Base-by-base conservation (phyloP, 2,329 filamentous ascomycete species). In the Aspergillus phoenicis region DNA sequence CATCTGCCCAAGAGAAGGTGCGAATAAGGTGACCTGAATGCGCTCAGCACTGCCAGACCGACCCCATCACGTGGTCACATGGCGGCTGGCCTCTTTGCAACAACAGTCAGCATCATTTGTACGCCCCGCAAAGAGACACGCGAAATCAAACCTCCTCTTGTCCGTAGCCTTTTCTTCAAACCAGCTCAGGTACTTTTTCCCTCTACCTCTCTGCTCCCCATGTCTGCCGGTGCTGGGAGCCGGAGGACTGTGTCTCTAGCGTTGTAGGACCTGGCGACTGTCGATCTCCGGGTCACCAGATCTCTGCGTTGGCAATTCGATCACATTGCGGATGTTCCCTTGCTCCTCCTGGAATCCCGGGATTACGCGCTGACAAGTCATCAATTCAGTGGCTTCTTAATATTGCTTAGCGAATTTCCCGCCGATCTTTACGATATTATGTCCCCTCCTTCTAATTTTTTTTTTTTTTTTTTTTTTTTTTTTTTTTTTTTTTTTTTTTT, bases 281-380 rank as follows among this genome's bases (percentile, higher is more conserved):
- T 71, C 69, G 70, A 72, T 73, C 70, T 60, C 52, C 61, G 64
- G 66, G 72, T 75, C 72, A 75, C 71, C 72, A 65, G 72, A 72
- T 73, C 72, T 71, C 68, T 75, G 72, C 63, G 72, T 68, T 75
- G 72, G 71, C 72, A 73, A 51, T 61, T 67, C 62, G 62, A 68
- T 67, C 66, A 68, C 57, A 52, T 60, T 62, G 61, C 56, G 51
- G 51, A 51, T 59, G 59, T 56, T 36, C 38, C 59, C 48, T 39
- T 62, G 49, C 53, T 53, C 41, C 53, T 53, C 41, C 62, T 52
- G 15, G 60, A 52, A 49, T 52, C 45, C 38, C 52, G 43, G 47
- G 48, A 52, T 63, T 53, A 54, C 24, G 57, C 52, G 48, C 53
- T 49, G 58, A 63, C 61, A 63, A 59, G 59, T 64, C 63, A 64